Evolutionary conservation across 2,329 filamentous ascomycete genomes (phyloP).

Genomic region (Penicillium sp.): DNA sequence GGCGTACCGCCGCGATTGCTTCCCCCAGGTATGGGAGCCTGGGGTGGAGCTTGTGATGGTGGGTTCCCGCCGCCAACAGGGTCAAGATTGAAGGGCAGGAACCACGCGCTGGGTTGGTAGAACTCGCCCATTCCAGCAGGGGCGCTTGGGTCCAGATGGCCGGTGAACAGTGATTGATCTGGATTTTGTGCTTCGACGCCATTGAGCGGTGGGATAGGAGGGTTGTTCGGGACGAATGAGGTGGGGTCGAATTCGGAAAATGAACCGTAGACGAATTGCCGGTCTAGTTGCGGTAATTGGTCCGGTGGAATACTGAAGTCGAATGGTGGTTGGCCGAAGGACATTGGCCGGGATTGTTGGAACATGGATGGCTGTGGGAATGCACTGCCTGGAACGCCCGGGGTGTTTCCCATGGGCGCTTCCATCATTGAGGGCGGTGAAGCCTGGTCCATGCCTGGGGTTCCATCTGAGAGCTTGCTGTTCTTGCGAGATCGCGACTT

Average conservation of each 20-base stretch:
- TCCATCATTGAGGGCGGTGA: constrained; percentile 30
- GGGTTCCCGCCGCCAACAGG: constrained; percentile 43
- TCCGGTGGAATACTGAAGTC: constrained; percentile 40
- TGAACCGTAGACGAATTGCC: constrained; percentile 72
- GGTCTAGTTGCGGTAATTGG: constrained; percentile 65
- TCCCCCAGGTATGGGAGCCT: constrained; percentile 11
- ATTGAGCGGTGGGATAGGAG: constrained; percentile 28
- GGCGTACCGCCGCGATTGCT: constrained; percentile 1
- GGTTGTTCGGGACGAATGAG: constrained; percentile 30
- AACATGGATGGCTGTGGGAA: constrained; percentile 40
- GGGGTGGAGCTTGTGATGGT: constrained; percentile 9
- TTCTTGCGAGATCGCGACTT: constrained; percentile 34
- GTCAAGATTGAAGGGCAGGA: constrained; percentile 89
- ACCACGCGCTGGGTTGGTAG: constrained; percentile 67
- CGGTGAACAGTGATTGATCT: constrained; percentile 34
- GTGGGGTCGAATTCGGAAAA: constrained; percentile 57
- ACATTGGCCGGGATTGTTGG: constrained; percentile 27
- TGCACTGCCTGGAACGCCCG: constrained; percentile 30
- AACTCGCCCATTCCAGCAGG: constrained; percentile 38
- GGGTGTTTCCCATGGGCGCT: constrained; percentile 29
- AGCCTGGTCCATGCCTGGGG: constrained; percentile 26
- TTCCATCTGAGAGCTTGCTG: constrained; percentile 26
- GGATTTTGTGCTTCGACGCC: constrained; percentile 21
- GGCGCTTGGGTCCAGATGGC: constrained; percentile 35
- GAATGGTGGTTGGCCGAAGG: constrained; percentile 34